These are phyloP conservation scores for Orbilia quercus DNA, from an alignment of 2,329 filamentous ascomycete species.

Conservation along the genomic window DNA sequence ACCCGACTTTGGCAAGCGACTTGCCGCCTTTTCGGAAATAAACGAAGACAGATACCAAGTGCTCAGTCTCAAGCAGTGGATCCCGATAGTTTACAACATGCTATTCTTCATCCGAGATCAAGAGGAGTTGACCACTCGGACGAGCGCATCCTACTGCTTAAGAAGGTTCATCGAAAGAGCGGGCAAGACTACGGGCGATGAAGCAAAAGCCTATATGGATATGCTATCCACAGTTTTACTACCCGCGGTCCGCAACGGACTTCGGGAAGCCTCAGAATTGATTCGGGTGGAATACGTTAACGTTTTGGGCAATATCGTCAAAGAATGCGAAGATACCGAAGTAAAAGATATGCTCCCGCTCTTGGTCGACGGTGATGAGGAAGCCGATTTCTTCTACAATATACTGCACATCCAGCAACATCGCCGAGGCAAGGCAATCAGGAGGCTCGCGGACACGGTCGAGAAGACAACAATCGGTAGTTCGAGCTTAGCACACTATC, in stretches of 20 bases:
- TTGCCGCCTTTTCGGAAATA: slow-evolving; percentile 79
- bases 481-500: slow-evolving; percentile 83
- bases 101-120: slow-evolving; percentile 86
- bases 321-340: slow-evolving; percentile 76
- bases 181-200: slow-evolving; percentile 63
- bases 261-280: slow-evolving; percentile 81
- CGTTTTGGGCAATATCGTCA: slow-evolving; percentile 81
- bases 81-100: slow-evolving; percentile 87
- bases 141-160: slow-evolving; percentile 83
- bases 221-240: slow-evolving; percentile 75
- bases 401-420: slow-evolving; percentile 89
- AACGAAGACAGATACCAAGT: slow-evolving; percentile 71
- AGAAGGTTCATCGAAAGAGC: slow-evolving; percentile 79
- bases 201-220: slow-evolving; percentile 67
- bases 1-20: slow-evolving; percentile 84
- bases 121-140: slow-evolving; percentile 86
- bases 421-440: slow-evolving; percentile 83
- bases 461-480: slow-evolving; percentile 74
- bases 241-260: slow-evolving; percentile 79
- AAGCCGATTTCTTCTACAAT: slow-evolving; percentile 90
- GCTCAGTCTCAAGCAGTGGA: slow-evolving; percentile 81
- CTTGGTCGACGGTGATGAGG: slow-evolving; percentile 77
- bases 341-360: slow-evolving; percentile 80
- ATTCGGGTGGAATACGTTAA: slow-evolving; percentile 84
- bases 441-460: slow-evolving; percentile 78